A percentile compares a stretch with the other conserved stretches of the same genome.
Conservation (phyloP, 1,139 yeast species). For the Candida sanyaensis region DNA sequence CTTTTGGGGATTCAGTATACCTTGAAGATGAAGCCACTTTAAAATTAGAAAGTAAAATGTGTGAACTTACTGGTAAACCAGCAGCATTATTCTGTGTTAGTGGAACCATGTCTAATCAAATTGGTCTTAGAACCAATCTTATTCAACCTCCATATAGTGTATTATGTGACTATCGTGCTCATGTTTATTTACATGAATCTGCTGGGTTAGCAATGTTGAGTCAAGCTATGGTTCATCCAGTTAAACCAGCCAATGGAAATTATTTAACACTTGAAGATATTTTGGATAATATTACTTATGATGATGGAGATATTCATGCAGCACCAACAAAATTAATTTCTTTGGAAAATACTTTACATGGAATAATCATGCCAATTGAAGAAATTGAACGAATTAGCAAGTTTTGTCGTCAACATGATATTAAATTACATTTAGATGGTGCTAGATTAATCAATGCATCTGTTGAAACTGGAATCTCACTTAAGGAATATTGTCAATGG, state of each 20-base stretch:
- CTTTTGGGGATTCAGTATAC: slow-evolving; percentile 88
- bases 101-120: slow-evolving; percentile 90
- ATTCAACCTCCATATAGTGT: slow-evolving; percentile 86
- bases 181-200: slow-evolving; percentile 82
- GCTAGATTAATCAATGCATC: slow-evolving; percentile 96
- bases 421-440: slow-evolving; percentile 85
- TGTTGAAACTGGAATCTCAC: slow-evolving; percentile 68
- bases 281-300: slow-evolving; percentile 61
- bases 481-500: slow-evolving; percentile 70
- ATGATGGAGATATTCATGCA: slow-evolving; percentile 81
- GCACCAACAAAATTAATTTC: slow-evolving; percentile 89
- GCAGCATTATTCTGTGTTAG: slow-evolving; percentile 85
- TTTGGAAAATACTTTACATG: slow-evolving; percentile 86
- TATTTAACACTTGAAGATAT: slow-evolving; percentile 78
- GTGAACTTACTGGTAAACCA: slow-evolving; percentile 74
- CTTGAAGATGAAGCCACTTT: slow-evolving; percentile 76
- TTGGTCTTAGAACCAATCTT: slow-evolving; percentile 77
- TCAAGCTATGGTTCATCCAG: slow-evolving; percentile 91
- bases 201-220: slow-evolving; percentile 89
- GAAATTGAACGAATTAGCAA: slow-evolving; percentile 73
- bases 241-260: slow-evolving; percentile 70
- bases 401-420: slow-evolving; percentile 66
- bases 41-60: slow-evolving; percentile 65
- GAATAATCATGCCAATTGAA: slow-evolving; percentile 77
- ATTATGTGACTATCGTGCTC: slow-evolving; percentile 83